These are phyloP conservation scores for Candolleomyces efflorescens DNA, from an alignment of 768 basidiomycete species.

Conservation along the genomic window DNA sequence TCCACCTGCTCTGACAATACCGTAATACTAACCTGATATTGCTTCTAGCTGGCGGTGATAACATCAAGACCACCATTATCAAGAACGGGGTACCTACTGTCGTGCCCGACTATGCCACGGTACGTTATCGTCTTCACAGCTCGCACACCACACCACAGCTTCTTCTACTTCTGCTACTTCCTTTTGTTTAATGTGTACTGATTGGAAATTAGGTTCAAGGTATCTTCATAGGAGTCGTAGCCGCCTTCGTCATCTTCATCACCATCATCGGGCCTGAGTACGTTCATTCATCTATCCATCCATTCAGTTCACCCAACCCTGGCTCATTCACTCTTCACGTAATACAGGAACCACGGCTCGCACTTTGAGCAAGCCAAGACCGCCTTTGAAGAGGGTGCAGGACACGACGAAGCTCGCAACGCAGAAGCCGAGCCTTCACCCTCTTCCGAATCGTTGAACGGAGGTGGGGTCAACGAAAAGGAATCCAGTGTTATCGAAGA, in stretches of 20 bases:
- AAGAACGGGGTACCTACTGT: slow-evolving; percentile 34
- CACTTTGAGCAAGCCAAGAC: slow-evolving; percentile 83
- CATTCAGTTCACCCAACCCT: background rate
- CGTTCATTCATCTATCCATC: slow-evolving; percentile 23
- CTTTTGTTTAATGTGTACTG: background rate
- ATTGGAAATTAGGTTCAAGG: slow-evolving; percentile 55
- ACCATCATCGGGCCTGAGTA: slow-evolving; percentile 76
- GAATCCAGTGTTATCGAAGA: too few relatives aligned
- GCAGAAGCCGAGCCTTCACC: too few relatives aligned
- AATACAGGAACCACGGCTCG: slow-evolving; percentile 57
- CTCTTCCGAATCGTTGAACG: too few relatives aligned
- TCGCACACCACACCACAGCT: too few relatives aligned
- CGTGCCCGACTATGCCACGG: slow-evolving; percentile 64
- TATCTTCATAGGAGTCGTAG: slow-evolving; percentile 81
- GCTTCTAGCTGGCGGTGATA: slow-evolving; percentile 51
- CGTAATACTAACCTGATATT: background rate
- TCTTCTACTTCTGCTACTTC: too few relatives aligned
- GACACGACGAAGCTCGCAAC: background rate
- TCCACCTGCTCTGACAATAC: background rate
- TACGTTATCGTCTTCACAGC: slow-evolving; percentile 14
- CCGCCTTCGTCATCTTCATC: slow-evolving; percentile 71
- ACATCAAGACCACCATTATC: slow-evolving; percentile 47
- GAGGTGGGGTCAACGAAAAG: too few relatives aligned
- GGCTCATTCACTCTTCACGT: background rate
- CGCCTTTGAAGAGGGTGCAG: slow-evolving; percentile 76